Conservation (phyloP, 306 rosid species). For the Trifolium repens region DNA sequence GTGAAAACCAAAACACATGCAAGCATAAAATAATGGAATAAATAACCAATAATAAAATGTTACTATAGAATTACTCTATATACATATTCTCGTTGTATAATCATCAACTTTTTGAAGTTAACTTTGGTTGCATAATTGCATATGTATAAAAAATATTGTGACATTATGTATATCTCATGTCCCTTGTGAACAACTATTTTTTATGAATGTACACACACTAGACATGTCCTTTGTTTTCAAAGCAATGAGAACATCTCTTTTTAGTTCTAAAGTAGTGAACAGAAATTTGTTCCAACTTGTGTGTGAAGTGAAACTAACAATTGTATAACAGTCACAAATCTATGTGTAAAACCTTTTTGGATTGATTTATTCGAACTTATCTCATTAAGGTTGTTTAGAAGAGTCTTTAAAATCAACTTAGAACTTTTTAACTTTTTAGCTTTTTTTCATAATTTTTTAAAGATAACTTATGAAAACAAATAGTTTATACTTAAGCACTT, state of each 20-base stretch:
- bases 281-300: background rate
- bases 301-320: background rate
- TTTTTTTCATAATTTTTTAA: too few species aligned
- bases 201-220: slow-evolving; percentile 2
- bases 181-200: background rate
- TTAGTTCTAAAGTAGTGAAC: background rate
- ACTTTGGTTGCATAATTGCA: background rate
- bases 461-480: too few species aligned
- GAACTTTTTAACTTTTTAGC: too few species aligned
- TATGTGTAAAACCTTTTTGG: background rate
- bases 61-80: background rate
- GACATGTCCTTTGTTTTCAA: background rate
- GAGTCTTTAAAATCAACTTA: background rate
- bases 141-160: background rate
- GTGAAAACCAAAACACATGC: background rate
- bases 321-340: background rate
- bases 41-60: background rate
- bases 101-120: slow-evolving; percentile 1
- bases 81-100: background rate
- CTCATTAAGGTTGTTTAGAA: background rate
- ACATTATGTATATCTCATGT: background rate
- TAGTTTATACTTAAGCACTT: too few species aligned
- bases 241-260: slow-evolving; percentile 5
- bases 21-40: background rate
- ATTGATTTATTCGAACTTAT: background rate